These are phyloP conservation scores for Diplodia seriata DNA, from an alignment of 2,329 filamentous ascomycete genomes.

Conservation along the genomic window DNA sequence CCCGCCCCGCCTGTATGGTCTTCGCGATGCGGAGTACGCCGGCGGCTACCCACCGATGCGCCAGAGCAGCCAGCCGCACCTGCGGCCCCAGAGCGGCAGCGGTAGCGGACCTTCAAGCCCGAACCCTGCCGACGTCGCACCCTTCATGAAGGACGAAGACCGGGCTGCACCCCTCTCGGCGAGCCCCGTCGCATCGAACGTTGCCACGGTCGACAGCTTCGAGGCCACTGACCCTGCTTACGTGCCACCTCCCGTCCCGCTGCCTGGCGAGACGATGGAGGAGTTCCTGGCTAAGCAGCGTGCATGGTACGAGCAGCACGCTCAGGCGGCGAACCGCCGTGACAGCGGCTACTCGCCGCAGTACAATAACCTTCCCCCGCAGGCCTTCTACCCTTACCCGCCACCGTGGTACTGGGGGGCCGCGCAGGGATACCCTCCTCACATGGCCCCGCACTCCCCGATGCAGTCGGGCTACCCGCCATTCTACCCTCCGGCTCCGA, in stretches of 20 bases:
- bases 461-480: conserved; percentile 8
- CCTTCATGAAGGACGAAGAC: neutral
- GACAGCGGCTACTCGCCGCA: conserved; percentile 28
- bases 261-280: conserved; percentile 17
- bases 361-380: conserved; percentile 17
- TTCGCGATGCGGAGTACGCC: conserved; percentile 6
- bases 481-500: neutral
- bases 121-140: neutral
- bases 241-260: conserved; percentile 12
- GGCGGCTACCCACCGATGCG: neutral
- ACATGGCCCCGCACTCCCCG: neutral
- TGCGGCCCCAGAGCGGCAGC: conserved; percentile 11
- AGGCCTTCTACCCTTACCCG: conserved; percentile 24
- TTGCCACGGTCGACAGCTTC: conserved; percentile 11
- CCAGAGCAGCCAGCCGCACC: conserved; percentile 17
- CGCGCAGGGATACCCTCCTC: conserved; percentile 3
- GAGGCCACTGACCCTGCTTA: conserved; percentile 1
- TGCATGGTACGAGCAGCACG: conserved; percentile 21
- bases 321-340: conserved; percentile 5
- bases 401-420: conserved; percentile 13
- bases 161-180: neutral
- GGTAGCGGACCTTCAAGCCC: conserved; percentile 12
- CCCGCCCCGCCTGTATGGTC: conserved; percentile 18
- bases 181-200: conserved; percentile 10
- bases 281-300: conserved; percentile 23